These are phyloP conservation scores for Saprolegnia diclina DNA, from an alignment of 352 stramenopile species.

Conservation along the genomic window DNA sequence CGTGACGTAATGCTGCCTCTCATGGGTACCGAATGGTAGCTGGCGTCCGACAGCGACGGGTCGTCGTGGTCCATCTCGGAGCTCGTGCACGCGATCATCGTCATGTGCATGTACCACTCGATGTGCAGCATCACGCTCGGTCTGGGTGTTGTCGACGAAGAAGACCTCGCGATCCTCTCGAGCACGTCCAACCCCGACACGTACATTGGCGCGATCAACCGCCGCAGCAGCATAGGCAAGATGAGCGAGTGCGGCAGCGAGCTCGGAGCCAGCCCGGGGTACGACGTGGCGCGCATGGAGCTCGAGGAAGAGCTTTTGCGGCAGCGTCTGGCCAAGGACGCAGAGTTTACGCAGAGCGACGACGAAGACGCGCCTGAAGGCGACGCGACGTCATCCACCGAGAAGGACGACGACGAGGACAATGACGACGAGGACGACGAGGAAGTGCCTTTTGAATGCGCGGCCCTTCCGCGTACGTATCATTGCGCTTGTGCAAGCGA, in stretches of 20 bases:
- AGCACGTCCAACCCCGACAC: constrained; percentile 5
- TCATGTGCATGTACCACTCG: constrained; percentile 76
- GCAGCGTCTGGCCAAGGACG: constrained; percentile 49
- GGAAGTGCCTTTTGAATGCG: constrained; percentile 29
- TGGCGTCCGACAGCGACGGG: constrained; percentile 16
- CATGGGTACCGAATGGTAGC: background rate
- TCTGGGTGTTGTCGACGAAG: constrained; percentile 67
- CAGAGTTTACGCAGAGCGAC: background rate
- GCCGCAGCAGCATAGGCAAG: constrained; percentile 27
- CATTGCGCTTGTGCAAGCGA: background rate
- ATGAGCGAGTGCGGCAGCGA: constrained; percentile 43
- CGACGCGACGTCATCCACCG: constrained; percentile 25
- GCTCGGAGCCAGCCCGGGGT: constrained; percentile 31
- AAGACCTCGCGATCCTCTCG: constrained; percentile 58
- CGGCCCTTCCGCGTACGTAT: constrained; percentile 8
- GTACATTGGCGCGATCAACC: constrained; percentile 12
- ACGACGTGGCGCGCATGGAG: constrained; percentile 67
- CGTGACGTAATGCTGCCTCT: constrained; percentile 47
- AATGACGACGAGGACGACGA: constrained; percentile 49
- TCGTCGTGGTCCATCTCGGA: constrained; percentile 80
- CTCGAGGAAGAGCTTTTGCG: constrained; percentile 64
- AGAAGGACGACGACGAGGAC: constrained; percentile 50
- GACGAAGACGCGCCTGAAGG: constrained; percentile 29
- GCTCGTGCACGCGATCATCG: constrained; percentile 80
- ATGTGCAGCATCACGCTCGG: constrained; percentile 76